Percentiles rank a stretch among this genome's conserved stretches.
These are phyloP conservation scores for Manihot esculenta DNA, from an alignment of 441 rosid species.

Conservation along the genomic window DNA sequence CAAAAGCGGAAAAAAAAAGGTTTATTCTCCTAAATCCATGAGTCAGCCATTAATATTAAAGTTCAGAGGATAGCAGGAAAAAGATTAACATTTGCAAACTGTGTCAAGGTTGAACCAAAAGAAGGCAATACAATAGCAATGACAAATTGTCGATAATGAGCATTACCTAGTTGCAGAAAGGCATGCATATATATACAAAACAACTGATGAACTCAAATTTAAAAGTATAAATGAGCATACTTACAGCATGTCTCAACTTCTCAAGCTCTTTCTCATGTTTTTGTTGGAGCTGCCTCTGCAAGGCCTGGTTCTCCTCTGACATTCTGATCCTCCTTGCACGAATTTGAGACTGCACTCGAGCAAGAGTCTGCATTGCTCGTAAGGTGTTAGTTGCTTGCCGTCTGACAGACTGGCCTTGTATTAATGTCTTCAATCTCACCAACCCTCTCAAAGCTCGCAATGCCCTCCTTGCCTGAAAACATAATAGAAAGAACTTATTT, in stretches of 20 bases:
- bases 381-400: constrained; percentile 74
- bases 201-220: too few relatives aligned
- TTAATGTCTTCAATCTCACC: constrained; percentile 74
- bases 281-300: constrained; percentile 65
- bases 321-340: constrained; percentile 69
- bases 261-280: constrained; percentile 52
- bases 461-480: constrained; percentile 74
- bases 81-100: too few relatives aligned
- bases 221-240: constrained; percentile 11
- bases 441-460: constrained; percentile 85
- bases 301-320: constrained; percentile 81
- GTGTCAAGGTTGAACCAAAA: too few relatives aligned
- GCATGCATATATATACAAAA: too few relatives aligned
- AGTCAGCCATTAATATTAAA: too few relatives aligned
- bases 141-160: too few relatives aligned
- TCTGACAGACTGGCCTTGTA: constrained; percentile 70
- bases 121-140: too few relatives aligned
- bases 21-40: too few relatives aligned
- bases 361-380: constrained; percentile 87
- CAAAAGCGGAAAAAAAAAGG: too few relatives aligned
- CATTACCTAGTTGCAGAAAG: too few relatives aligned
- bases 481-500: constrained; percentile 16
- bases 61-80: too few relatives aligned
- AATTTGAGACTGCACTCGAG: constrained; percentile 78
- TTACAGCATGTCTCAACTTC: constrained; percentile 54